phyloP scores from a whole-genome alignment of 1,139 yeast species.

The Petasospora rhodanensis region DNA sequence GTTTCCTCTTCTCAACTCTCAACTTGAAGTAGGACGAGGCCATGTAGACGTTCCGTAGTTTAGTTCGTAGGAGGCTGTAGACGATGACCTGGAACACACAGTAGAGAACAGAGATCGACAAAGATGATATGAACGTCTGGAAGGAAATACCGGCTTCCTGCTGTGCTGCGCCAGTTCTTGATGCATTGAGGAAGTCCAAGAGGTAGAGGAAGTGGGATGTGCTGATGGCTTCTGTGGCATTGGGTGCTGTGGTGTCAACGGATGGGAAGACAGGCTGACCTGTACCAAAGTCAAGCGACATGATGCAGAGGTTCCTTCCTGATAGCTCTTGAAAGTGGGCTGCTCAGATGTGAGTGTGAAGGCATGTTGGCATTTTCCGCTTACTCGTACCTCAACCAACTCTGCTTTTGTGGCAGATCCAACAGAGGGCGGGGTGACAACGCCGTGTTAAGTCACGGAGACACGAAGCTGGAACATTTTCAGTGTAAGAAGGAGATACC shows the following conservation, averaged over 20 bases:
- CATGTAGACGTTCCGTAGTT: constrained; percentile 49
- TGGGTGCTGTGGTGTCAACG: constrained; percentile 1
- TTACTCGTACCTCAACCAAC: too few relatives aligned
- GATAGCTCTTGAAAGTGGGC: too few relatives aligned
- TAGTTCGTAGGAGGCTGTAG: constrained; percentile 48
- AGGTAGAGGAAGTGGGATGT: constrained; percentile 22
- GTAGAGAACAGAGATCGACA: constrained; percentile 46
- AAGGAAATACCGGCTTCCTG: constrained; percentile 40
- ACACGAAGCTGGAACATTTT: too few relatives aligned
- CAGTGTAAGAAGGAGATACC: too few relatives aligned
- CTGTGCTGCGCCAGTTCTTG: constrained; percentile 51
- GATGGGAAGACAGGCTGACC: neutral
- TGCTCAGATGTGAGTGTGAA: too few relatives aligned
- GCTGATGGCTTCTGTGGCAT: constrained; percentile 10
- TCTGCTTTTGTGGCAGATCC: too few relatives aligned
- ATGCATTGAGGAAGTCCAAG: constrained; percentile 45
- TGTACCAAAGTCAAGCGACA: constrained; percentile 2
- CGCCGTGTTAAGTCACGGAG: too few relatives aligned
- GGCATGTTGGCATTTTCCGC: too few relatives aligned
- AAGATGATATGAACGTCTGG: constrained; percentile 41
- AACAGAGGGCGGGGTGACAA: too few relatives aligned
- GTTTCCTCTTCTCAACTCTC: neutral
- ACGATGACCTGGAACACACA: constrained; percentile 49
- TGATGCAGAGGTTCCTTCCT: too few relatives aligned
- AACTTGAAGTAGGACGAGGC: too few relatives aligned